Evolutionary conservation across 805 yeast genomes (phyloP).

Genomic region (Saccharomycopsis lassenensis): DNA sequence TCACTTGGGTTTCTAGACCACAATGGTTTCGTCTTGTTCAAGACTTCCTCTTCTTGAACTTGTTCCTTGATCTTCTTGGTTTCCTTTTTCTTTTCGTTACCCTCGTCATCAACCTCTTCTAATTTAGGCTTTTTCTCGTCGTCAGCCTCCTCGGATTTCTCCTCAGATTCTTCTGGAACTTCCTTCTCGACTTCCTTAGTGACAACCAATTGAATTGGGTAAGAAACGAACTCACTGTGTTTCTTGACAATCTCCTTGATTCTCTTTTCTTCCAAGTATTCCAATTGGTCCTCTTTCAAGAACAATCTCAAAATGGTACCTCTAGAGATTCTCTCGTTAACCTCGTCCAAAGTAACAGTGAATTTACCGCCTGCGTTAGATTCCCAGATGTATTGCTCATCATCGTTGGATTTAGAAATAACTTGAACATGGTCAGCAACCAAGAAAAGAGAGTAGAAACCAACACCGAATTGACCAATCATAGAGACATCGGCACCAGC

Average conservation of each 20-base stretch:
- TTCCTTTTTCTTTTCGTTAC: slow-evolving; percentile 59
- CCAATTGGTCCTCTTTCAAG: slow-evolving; percentile 97
- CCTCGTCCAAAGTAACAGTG: slow-evolving; percentile 85
- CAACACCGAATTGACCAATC: slow-evolving; percentile 99
- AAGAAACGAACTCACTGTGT: slow-evolving; percentile 98
- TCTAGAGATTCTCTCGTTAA: slow-evolving; percentile 79
- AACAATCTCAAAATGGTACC: slow-evolving; percentile 93
- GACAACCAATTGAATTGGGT: slow-evolving; percentile 97
- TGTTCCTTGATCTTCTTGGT: slow-evolving; percentile 84
- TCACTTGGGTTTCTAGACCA: slow-evolving; percentile 99
- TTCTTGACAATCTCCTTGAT: slow-evolving; percentile 98
- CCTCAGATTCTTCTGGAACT: slow-evolving; percentile 70
- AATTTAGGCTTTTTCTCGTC: slow-evolving; percentile 60
- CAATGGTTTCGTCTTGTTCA: slow-evolving; percentile 96
- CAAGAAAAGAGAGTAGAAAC: slow-evolving; percentile 98
- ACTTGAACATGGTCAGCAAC: slow-evolving; percentile 99
- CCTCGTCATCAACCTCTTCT: slow-evolving; percentile 70
- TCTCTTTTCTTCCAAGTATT: slow-evolving; percentile 98
- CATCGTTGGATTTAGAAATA: slow-evolving; percentile 96
- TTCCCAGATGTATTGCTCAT: slow-evolving; percentile 99
- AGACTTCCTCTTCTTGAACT: slow-evolving; percentile 94
- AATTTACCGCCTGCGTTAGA: slow-evolving; percentile 99
- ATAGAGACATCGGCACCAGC: slow-evolving; percentile 99
- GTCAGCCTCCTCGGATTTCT: slow-evolving; percentile 35
- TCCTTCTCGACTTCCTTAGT: slow-evolving; percentile 99